phyloP scores from a whole-genome alignment of 768 basidiomycete species.

The Tephrocybe sp. region DNA sequence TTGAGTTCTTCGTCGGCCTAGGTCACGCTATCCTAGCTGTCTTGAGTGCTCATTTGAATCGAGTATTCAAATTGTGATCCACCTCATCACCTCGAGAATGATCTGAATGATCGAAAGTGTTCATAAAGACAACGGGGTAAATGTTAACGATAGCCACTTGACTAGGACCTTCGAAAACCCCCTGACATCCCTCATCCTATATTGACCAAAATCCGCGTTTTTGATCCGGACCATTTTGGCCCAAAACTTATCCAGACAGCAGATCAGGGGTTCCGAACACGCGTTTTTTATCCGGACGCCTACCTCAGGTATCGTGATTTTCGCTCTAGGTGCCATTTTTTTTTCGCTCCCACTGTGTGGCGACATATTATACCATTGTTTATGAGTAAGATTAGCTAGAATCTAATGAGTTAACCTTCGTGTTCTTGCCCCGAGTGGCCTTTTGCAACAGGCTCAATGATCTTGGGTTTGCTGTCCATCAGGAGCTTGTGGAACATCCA shows the following conservation, averaged over 20 bases:
- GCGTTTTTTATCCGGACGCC: too few relatives aligned
- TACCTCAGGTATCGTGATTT: not conserved
- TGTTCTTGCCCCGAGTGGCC: not conserved
- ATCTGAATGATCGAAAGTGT: too few relatives aligned
- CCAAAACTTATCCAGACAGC: not conserved
- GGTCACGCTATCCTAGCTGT: too few relatives aligned
- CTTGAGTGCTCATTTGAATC: too few relatives aligned
- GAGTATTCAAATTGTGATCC: too few relatives aligned
- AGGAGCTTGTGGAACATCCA: slow-evolving; percentile 1
- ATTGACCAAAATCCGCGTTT: not conserved
- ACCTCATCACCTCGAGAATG: too few relatives aligned
- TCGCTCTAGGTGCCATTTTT: not conserved
- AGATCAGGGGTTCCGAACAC: not conserved
- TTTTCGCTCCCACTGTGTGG: not conserved
- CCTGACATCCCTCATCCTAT: too few relatives aligned
- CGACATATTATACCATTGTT: not conserved
- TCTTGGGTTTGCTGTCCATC: not conserved
- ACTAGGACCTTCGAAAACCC: not conserved
- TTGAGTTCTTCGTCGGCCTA: too few relatives aligned
- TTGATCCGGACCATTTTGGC: not conserved
- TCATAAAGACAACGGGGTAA: too few relatives aligned
- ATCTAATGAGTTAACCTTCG: not conserved
- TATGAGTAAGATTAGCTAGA: not conserved
- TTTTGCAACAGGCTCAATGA: not conserved
- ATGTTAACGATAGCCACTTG: too few relatives aligned